Conservation (phyloP, 176 grass and related monocot species). For the Zoysia japonica region DNA sequence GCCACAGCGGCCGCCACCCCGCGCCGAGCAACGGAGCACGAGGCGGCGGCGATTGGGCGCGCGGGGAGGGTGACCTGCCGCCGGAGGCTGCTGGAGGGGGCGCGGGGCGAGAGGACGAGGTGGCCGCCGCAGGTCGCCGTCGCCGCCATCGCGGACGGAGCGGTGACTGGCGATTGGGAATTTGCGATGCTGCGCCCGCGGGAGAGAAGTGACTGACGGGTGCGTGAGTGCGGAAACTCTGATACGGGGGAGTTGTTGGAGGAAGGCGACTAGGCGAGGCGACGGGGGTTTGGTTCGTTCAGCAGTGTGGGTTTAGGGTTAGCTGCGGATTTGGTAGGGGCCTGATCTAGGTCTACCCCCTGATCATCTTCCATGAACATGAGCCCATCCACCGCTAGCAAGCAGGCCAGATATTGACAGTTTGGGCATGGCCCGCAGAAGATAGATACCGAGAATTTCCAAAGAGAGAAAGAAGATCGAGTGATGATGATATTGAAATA, state of each 20-base stretch:
- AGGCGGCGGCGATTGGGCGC: conserved; percentile 34
- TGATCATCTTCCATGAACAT: no score
- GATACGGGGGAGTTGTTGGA: not conserved
- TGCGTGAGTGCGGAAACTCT: not conserved
- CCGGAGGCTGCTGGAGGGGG: not conserved
- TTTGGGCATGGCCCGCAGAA: no score
- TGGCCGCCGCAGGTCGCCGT: conserved; percentile 40
- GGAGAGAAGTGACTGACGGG: not conserved
- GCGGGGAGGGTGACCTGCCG: not conserved
- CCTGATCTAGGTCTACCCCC: no score
- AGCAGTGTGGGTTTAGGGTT: not conserved
- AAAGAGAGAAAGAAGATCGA: no score
- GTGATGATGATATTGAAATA: no score
- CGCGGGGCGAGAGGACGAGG: conserved; percentile 33
- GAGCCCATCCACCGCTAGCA: no score
- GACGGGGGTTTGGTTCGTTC: not conserved
- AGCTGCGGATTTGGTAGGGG: not conserved
- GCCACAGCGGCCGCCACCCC: conserved; percentile 36
- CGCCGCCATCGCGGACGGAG: conserved; percentile 33
- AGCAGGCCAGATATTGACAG: no score
- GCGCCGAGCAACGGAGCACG: conserved; percentile 30
- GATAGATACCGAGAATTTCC: no score
- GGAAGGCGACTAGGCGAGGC: not conserved
- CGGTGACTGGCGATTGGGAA: not conserved
- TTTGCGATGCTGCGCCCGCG: not conserved